A percentile compares a stretch with the other conserved stretches of the same genome.
phyloP scores from a whole-genome alignment of 225 moss, liverwort and hornwort species.

The Rhytidiadelphus loreus region DNA sequence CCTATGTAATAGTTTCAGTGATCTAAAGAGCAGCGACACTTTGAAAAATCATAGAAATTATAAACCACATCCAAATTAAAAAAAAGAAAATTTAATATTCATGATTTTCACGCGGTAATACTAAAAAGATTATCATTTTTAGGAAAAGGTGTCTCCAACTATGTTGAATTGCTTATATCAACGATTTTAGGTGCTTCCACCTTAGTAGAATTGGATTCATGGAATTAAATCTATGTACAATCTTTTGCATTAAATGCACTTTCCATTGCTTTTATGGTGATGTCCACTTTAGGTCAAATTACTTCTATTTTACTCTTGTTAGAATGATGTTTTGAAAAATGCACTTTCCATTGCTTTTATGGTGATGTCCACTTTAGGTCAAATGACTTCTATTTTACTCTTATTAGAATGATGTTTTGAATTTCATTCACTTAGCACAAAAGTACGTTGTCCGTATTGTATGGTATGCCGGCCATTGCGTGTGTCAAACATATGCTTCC shows the following conservation, averaged over 20 bases:
- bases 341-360: accelerated
- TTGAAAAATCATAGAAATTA: too few species aligned
- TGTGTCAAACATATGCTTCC: too few species aligned
- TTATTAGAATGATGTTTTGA: background rate
- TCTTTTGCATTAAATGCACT: background rate
- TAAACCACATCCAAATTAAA: too few species aligned
- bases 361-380: accelerated
- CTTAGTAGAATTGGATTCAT: background rate
- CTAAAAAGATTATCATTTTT: too few species aligned
- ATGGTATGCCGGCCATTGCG: background rate
- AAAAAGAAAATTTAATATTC: too few species aligned
- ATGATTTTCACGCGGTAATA: too few species aligned
- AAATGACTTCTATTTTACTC: background rate
- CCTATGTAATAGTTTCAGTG: too few species aligned
- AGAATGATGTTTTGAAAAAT: background rate
- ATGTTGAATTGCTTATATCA: too few species aligned
- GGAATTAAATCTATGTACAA: accelerated
- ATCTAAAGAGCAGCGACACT: too few species aligned
- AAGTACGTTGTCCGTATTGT: background rate
- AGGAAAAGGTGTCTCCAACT: too few species aligned
- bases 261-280: accelerated
- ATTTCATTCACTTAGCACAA: background rate
- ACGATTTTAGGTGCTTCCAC: too few species aligned
- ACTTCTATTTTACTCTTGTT: background rate
- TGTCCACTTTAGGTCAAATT: accelerated